phyloP scores from a whole-genome alignment of 345 rosid species.

The Iberis pinnata region DNA sequence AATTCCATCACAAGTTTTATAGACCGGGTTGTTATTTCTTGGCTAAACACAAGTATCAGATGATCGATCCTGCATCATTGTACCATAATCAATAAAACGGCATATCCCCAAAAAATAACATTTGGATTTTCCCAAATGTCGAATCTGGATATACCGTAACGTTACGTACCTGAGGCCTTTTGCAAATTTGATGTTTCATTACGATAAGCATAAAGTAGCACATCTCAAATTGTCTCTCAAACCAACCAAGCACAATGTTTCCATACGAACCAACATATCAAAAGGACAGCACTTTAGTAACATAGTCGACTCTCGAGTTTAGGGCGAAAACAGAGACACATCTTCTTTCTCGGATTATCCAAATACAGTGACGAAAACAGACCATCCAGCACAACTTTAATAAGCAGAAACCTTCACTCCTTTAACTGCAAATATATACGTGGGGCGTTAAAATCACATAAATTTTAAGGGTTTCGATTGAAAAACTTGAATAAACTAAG shows the following conservation, averaged over 20 bases:
- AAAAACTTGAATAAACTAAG: not conserved
- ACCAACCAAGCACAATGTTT: slow-evolving; percentile 33
- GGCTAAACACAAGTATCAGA: slow-evolving; percentile 24
- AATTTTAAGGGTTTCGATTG: not conserved
- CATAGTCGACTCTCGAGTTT: slow-evolving; percentile 32
- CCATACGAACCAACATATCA: slow-evolving; percentile 34
- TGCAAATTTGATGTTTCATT: slow-evolving; percentile 25
- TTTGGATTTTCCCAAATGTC: slow-evolving; percentile 24
- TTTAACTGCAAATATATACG: slow-evolving; percentile 14
- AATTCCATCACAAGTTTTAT: slow-evolving; percentile 27
- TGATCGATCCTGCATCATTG: slow-evolving; percentile 32
- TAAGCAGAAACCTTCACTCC: slow-evolving; percentile 20
- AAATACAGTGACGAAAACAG: slow-evolving; percentile 24
- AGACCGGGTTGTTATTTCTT: slow-evolving; percentile 16
- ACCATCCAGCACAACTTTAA: slow-evolving; percentile 22
- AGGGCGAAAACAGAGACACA: slow-evolving; percentile 23
- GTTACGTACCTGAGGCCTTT: slow-evolving; percentile 28
- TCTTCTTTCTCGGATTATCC: slow-evolving; percentile 30
- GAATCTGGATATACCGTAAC: slow-evolving; percentile 10
- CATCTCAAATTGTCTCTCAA: slow-evolving; percentile 35
- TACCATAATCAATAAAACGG: slow-evolving; percentile 20
- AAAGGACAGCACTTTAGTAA: slow-evolving; percentile 31
- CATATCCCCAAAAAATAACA: slow-evolving; percentile 20
- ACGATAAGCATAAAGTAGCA: slow-evolving; percentile 36
- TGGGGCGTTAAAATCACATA: not conserved